Evolutionary conservation across 2,329 filamentous ascomycete genomes (phyloP).

Genomic region (Colletotrichum euphorbiae): DNA sequence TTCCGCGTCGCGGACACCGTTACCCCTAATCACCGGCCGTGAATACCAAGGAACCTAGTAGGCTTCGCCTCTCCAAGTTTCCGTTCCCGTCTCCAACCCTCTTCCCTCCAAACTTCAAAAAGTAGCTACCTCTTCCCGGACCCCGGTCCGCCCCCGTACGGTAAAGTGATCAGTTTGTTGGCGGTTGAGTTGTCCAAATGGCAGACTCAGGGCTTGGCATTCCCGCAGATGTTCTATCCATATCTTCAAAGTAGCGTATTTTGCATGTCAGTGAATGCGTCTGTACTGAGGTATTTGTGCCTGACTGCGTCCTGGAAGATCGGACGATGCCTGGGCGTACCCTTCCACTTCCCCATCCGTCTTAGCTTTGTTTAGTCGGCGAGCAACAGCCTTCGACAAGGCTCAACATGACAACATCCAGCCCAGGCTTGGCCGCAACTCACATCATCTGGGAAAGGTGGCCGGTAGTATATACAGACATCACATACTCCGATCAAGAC

Average conservation of each 20-base stretch:
- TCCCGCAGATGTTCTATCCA: conserved; percentile 14
- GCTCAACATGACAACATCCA: conserved; percentile 27
- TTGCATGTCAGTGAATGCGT: neutral
- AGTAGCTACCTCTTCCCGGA: conserved; percentile 5
- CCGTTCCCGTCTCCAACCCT: conserved; percentile 1
- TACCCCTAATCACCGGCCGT: neutral
- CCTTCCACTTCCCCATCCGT: conserved; percentile 14
- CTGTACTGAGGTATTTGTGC: conserved; percentile 14
- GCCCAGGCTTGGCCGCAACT: neutral
- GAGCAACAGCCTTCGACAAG: conserved; percentile 26
- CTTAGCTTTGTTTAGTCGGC: conserved; percentile 11
- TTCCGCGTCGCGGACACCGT: conserved; percentile 23
- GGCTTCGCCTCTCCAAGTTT: conserved; percentile 35
- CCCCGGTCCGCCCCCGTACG: conserved; percentile 8
- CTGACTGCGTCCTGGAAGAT: conserved; percentile 13
- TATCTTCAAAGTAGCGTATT: conserved; percentile 10
- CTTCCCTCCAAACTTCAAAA: neutral
- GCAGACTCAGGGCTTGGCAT: conserved; percentile 31
- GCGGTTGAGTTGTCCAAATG: conserved; percentile 16
- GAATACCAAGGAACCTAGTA: conserved; percentile 35
- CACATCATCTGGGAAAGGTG: neutral
- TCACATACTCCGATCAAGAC: conserved; percentile 16
- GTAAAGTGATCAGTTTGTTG: neutral
- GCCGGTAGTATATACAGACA: conserved; percentile 31
- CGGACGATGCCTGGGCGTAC: conserved; percentile 30